Evolutionary conservation across 1,139 yeast species (phyloP), one percentile per base, ranked within the genome.

Genomic region (Yamadazyma atmosphaerica): DNA sequence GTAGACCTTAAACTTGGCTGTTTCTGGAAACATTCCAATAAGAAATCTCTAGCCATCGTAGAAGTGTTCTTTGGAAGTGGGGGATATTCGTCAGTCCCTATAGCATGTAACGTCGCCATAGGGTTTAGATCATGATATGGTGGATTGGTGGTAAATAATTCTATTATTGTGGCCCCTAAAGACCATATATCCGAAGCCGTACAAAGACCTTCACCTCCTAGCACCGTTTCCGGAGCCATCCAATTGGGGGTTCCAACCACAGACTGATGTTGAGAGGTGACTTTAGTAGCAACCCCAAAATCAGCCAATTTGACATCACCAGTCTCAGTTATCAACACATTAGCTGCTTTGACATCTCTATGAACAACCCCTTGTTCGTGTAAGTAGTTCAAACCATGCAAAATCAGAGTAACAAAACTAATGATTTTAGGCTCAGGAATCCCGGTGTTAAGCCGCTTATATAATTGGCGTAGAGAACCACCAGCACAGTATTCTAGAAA

Each of bases 141-240:
- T 0, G 98, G 98, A 38, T 81, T 74, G 0, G 88, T 95, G 0
- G 96, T 85, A 39, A 88, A 68, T 35, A 92, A 65, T 57, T 92
- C 99, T 8, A 90, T 80, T 4, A 90, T 78, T 0, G 98, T 92
- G 13, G 97, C 95, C 1, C 98, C 99, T 26, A 92, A 63, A n/a
- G 96, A 86, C 98, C 95, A 86, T 18, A 85, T 77, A 59, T 86
- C 95, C 4, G 96, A 86, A 0, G 95, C 86, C 0, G 95, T 81
- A 29, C 95, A 83, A 3, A 94, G 83, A 5, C 96, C 96, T 51
- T 85, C 87, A 47, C 89, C 82, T 13, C 86, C 82, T 32, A 80
- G 61, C 1, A 79, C 77, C 0, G 87, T 76, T 55, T 86, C 95
- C 0, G 95, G 95, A 0, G 95, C 92, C 89, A 85, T 84, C 92